Conservation (phyloP, 2,329 filamentous ascomycete genomes). For the Tolypocladium sp. region DNA sequence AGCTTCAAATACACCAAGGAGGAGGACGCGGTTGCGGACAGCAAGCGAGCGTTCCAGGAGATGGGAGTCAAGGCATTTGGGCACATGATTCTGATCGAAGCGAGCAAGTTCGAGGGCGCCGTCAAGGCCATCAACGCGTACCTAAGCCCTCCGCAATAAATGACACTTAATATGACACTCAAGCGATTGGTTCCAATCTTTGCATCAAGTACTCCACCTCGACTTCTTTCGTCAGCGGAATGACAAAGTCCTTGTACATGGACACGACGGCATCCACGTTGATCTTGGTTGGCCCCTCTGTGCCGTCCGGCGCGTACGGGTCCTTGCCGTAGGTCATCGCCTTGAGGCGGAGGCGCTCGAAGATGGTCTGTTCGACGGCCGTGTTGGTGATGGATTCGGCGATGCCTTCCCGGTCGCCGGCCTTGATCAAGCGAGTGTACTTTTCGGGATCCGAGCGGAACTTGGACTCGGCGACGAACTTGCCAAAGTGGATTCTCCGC, state of each 20-base stretch:
- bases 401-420: slow-evolving; percentile 70
- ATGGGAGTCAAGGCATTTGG: slow-evolving; percentile 78
- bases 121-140: slow-evolving; percentile 71
- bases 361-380: slow-evolving; percentile 82
- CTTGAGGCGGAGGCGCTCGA: slow-evolving; percentile 80
- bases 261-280: slow-evolving; percentile 82
- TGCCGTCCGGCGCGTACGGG: slow-evolving; percentile 53
- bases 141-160: slow-evolving; percentile 44
- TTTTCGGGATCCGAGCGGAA: slow-evolving; percentile 74
- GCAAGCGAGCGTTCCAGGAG: slow-evolving; percentile 91
- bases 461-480: slow-evolving; percentile 96
- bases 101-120: slow-evolving; percentile 62
- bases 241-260: slow-evolving; percentile 90
- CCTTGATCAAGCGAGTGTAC: slow-evolving; percentile 77
- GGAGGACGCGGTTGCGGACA: slow-evolving; percentile 75
- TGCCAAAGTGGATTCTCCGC: slow-evolving; percentile 90
- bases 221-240: slow-evolving; percentile 94
- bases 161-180: background rate
- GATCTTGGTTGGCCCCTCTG: slow-evolving; percentile 64
- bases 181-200: slow-evolving; percentile 46
- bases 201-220: slow-evolving; percentile 99
- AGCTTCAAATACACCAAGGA: slow-evolving; percentile 73
- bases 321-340: slow-evolving; percentile 90
- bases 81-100: slow-evolving; percentile 81
- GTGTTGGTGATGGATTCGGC: slow-evolving; percentile 84